Evolutionary conservation across 257 asterid species (phyloP).

Genomic region (Primulina eburnea): DNA sequence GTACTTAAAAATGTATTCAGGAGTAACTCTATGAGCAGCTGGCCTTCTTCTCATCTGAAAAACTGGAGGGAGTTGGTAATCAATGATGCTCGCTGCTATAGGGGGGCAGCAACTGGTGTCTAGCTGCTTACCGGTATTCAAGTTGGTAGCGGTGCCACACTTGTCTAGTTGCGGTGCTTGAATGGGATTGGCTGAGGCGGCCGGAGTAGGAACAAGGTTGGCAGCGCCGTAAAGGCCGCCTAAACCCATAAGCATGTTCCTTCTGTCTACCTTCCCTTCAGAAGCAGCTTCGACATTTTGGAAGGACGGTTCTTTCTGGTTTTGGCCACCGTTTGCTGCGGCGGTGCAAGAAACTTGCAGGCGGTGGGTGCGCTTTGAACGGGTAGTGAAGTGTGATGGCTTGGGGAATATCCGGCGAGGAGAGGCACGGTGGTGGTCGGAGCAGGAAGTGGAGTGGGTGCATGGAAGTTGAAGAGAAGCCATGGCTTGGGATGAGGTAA

Average conservation of each 20-base stretch:
- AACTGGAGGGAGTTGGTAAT: conserved; percentile 7
- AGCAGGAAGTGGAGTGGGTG: background rate
- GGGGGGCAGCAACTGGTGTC: conserved; percentile 25
- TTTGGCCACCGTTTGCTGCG: background rate
- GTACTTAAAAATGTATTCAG: conserved; percentile 18
- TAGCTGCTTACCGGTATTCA: background rate
- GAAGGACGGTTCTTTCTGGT: background rate
- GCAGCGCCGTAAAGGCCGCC: background rate
- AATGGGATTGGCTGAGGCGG: background rate
- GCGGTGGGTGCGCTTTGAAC: background rate
- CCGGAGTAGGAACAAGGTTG: background rate
- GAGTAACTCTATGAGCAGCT: conserved; percentile 7
- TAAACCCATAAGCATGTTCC: background rate
- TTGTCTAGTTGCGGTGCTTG: background rate
- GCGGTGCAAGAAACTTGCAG: background rate
- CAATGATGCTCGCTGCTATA: background rate
- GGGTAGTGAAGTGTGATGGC: background rate
- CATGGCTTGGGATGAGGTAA: background rate
- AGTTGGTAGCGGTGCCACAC: background rate
- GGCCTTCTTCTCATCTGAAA: background rate
- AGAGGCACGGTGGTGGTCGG: background rate
- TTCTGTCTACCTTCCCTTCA: background rate
- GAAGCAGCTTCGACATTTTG: background rate
- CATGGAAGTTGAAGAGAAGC: background rate
- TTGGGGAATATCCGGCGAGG: background rate